Conservation (phyloP, 2,329 filamentous ascomycete species). For the Fusarium scirpi region DNA sequence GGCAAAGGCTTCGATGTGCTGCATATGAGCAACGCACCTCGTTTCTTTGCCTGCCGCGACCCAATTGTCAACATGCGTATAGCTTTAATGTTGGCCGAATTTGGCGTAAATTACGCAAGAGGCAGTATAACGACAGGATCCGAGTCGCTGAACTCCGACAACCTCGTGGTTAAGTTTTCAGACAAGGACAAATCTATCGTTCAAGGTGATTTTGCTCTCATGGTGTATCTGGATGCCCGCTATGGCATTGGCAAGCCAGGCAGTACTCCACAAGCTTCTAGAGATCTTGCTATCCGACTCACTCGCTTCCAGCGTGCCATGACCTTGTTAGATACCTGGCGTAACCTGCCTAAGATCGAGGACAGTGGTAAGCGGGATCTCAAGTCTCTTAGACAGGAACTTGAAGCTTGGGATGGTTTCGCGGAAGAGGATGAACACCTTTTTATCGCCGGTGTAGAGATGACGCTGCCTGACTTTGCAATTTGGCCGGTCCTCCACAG, state of each 20-base stretch:
- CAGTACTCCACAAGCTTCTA: constrained; percentile 38
- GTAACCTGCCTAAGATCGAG: constrained; percentile 22
- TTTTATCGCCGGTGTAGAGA: constrained; percentile 59
- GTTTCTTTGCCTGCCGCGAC: constrained; percentile 65
- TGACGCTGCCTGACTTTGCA: constrained; percentile 66
- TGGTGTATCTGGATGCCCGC: constrained; percentile 71
- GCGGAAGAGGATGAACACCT: constrained; percentile 48
- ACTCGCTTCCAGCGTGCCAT: constrained; percentile 58
- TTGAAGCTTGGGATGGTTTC: constrained; percentile 58
- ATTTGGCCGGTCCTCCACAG: constrained; percentile 67
- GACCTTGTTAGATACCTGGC: constrained; percentile 54
- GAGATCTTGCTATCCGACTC: constrained; percentile 53
- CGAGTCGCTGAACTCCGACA: constrained; percentile 9
- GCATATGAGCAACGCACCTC: constrained; percentile 67
- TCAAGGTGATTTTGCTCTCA: constrained; percentile 64
- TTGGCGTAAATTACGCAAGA: constrained; percentile 60
- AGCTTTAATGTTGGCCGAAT: constrained; percentile 62
- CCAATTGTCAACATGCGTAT: constrained; percentile 62
- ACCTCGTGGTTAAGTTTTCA: constrained; percentile 59
- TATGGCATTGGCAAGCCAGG: constrained; percentile 54
- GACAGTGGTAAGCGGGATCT: constrained; percentile 19
- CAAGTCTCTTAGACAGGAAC: constrained; percentile 48
- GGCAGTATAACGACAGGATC: constrained; percentile 54
- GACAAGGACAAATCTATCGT: constrained; percentile 68
- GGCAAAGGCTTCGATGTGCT: constrained; percentile 87